Evolutionary conservation across 768 basidiomycete species (phyloP).

Genomic region (Hemileccinum impolitum): DNA sequence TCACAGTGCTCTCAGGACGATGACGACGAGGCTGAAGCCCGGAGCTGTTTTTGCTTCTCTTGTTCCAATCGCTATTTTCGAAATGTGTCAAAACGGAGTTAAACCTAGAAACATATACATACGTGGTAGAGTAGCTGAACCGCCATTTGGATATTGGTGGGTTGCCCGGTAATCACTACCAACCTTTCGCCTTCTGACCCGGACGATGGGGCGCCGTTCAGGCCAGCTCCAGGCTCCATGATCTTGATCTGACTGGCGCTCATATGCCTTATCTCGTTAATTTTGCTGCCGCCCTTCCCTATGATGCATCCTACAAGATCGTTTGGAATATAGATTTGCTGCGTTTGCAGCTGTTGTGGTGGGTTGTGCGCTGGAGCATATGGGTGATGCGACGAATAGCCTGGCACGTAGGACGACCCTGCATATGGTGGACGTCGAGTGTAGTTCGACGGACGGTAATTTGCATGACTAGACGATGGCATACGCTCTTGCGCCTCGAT

Average conservation of each 20-base stretch:
- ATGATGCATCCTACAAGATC: conserved; percentile 97
- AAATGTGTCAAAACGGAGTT: conserved; percentile 8
- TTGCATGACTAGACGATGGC: conserved; percentile 57
- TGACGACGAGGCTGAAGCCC: conserved; percentile 32
- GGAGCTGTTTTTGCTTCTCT: conserved; percentile 82
- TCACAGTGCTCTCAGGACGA: conserved; percentile 22
- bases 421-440: conserved; percentile 45
- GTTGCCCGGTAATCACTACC: conserved; percentile 96
- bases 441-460: conserved; percentile 64
- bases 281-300: conserved; percentile 96
- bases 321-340: conserved; percentile 98
- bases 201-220: conserved; percentile 67
- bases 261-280: conserved; percentile 96
- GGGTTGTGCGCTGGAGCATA: conserved; percentile 54
- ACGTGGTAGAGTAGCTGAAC: conserved; percentile 88
- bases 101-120: conserved; percentile 27
- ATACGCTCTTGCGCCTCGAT: conserved; percentile 87
- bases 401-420: conserved; percentile 71
- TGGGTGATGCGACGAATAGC: conserved; percentile 46
- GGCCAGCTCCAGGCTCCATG: conserved; percentile 90
- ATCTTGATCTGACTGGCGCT: conserved; percentile 97
- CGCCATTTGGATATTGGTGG: conserved; percentile 93
- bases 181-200: conserved; percentile 85
- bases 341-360: conserved; percentile 81
- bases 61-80: conserved; percentile 74